Evolutionary conservation across 2,329 filamentous ascomycete genomes (phyloP), one percentile per base, ranked within the genome.

Genomic region (Fusarium concolor): DNA sequence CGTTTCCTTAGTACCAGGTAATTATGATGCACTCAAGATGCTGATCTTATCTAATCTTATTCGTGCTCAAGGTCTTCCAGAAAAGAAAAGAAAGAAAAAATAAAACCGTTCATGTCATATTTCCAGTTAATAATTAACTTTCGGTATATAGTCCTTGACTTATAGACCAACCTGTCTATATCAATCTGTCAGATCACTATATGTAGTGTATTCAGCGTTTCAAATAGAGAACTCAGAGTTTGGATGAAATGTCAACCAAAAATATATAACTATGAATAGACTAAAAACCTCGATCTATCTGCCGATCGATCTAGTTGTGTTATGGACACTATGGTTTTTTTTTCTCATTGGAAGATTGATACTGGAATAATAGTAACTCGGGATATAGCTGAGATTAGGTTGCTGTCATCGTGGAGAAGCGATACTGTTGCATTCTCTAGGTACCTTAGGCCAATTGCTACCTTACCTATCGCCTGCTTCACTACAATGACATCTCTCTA

Each of bases 381-480:
- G 47, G 35, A 56, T 64, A 65, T 58, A 64, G 35, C 41, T 38
- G 29, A 51, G 60, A 64, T 46, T 42, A 46, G 59, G 61, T 64
- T 65, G 39, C 60, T 65, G 35, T 41, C 33, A 64, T 64, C 60
- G 61, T 43, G 61, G 61, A 60, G 61, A 64, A 63, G 28, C 44
- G 59, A 51, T 57, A 51, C 39, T 58, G 61, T 64, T 58, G 44
- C 61, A 64, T 58, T 62, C 37, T 54, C 24, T 24, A 56, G 29
- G 35, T 20, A 24, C 22, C 22, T 24, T n/a, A n/a, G n/a, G n/a
- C n/a, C 38, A 61, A 31, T 43, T 57, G 43, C 42, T 62, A 62
- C 60, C 43, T 57, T 56, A n/a, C n/a, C n/a, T n/a, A n/a, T n/a
- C n/a, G 6, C 22, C 22, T 24, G 6, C 22, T 24, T 24, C 38